Percentiles rank a stretch among this genome's conserved stretches.
phyloP scores from a whole-genome alignment of 352 stramenopile genomes.

The Pythium biforme region DNA sequence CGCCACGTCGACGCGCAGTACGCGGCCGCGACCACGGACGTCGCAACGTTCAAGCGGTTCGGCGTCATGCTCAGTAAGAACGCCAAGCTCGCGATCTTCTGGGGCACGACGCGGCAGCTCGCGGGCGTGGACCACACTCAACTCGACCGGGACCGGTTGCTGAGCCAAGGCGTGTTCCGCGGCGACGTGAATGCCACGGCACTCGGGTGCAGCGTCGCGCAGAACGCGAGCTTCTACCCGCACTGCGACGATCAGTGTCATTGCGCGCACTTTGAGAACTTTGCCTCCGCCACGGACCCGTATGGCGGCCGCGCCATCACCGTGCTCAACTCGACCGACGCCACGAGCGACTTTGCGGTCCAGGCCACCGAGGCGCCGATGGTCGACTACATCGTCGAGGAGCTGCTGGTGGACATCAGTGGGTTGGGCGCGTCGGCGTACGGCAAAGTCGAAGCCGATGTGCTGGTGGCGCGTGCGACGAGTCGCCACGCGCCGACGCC shows the following conservation, averaged over 20 bases:
- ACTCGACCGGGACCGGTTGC: background rate
- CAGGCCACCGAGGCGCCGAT: background rate
- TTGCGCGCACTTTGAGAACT: constrained; percentile 7
- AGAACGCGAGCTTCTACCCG: constrained; percentile 3
- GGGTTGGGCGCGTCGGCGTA: constrained; percentile 4
- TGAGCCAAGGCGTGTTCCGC: constrained; percentile 1
- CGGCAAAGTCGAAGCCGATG: constrained; percentile 3
- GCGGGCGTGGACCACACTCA: background rate
- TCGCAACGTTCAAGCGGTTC: constrained; percentile 5
- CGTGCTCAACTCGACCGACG: constrained; percentile 5
- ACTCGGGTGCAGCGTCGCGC: background rate
- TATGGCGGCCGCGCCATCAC: constrained; percentile 3
- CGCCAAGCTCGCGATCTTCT: constrained; percentile 8
- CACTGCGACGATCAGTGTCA: constrained; percentile 1
- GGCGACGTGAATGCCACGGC: background rate
- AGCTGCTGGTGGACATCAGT: background rate
- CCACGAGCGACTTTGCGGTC: constrained; percentile 2
- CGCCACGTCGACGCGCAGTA: constrained; percentile 5
- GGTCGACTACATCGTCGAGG: constrained; percentile 1
- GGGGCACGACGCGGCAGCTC: background rate
- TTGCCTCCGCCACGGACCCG: constrained; percentile 1
- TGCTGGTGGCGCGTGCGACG: background rate
- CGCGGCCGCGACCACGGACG: background rate
- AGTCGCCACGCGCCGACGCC: background rate
- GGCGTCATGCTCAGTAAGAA: constrained; percentile 8